These are phyloP conservation scores for Boletus eberwhitei DNA, from an alignment of 768 basidiomycete genomes.

Conservation along the genomic window DNA sequence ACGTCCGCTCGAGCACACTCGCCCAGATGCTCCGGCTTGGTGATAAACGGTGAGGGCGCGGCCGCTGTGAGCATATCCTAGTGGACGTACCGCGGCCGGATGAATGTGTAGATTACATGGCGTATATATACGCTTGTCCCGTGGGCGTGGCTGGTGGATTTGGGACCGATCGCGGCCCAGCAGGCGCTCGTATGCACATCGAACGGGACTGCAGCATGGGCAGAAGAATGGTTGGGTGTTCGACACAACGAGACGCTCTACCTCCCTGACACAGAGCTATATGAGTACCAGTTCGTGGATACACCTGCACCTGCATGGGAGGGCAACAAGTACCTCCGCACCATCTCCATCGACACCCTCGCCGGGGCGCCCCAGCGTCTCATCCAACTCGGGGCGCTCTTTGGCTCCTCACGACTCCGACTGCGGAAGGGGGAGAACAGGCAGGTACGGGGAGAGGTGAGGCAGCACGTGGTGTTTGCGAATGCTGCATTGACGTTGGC, in stretches of 20 bases:
- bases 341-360: constrained; percentile 12
- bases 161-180: constrained; percentile 35
- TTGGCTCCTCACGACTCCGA: constrained; percentile 68
- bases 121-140: constrained; percentile 62
- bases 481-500: constrained; percentile 45
- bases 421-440: constrained; percentile 41
- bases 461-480: constrained; percentile 54
- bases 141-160: constrained; percentile 69
- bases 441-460: constrained; percentile 43
- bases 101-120: constrained; percentile 60
- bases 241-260: constrained; percentile 39
- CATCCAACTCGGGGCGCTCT: constrained; percentile 70
- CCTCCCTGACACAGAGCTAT: constrained; percentile 53
- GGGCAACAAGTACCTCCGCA: constrained; percentile 9
- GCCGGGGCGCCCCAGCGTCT: constrained; percentile 39
- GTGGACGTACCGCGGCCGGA: constrained; percentile 36
- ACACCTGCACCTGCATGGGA: constrained; percentile 3
- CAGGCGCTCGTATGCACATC: constrained; percentile 49
- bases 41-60: constrained; percentile 44
- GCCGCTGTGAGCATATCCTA: constrained; percentile 46
- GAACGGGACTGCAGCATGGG: constrained; percentile 42
- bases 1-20: constrained; percentile 52
- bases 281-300: constrained; percentile 41
- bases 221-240: constrained; percentile 23
- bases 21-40: constrained; percentile 43